Evolutionary conservation across 2,329 filamentous ascomycete genomes (phyloP).

Genomic region (Claviceps paspali): DNA sequence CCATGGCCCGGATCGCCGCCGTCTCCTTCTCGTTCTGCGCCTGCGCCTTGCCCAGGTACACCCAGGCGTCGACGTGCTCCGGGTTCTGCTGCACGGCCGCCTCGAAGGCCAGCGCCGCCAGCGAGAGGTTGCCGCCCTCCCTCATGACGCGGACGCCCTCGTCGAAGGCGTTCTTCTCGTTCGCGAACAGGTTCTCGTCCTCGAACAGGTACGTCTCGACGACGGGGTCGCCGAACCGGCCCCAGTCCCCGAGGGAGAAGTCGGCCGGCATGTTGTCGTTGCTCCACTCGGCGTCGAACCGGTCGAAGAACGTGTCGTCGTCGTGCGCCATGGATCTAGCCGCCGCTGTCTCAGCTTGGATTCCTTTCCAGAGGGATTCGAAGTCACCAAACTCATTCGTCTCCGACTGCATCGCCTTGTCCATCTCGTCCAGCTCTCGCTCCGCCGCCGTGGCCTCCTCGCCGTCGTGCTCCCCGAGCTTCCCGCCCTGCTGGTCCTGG

Average conservation of each 20-base stretch:
- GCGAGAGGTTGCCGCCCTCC: conserved; percentile 82
- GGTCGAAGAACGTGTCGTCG: conserved; percentile 39
- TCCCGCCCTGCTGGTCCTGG: conserved; percentile 41
- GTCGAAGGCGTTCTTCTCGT: conserved; percentile 71
- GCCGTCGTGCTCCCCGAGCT: conserved; percentile 27
- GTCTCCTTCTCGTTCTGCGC: conserved; percentile 98
- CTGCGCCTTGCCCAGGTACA: conserved; percentile 77
- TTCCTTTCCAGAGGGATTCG: conserved; percentile 76
- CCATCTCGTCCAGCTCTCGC: conserved; percentile 75
- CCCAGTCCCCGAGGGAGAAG: conserved; percentile 49
- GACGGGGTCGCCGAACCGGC: conserved; percentile 55
- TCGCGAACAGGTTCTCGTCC: conserved; percentile 77
- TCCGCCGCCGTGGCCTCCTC: conserved; percentile 62
- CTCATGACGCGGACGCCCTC: conserved; percentile 89
- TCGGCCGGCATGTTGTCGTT: conserved; percentile 38
- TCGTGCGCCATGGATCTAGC: conserved; percentile 58
- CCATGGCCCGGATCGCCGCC: conserved; percentile 83
- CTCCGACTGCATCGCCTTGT: conserved; percentile 51
- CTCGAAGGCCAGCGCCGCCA: conserved; percentile 90
- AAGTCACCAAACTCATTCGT: conserved; percentile 72
- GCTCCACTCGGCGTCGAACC: conserved; percentile 71
- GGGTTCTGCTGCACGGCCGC: conserved; percentile 85
- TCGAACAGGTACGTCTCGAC: conserved; percentile 91
- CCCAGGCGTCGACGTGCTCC: conserved; percentile 83
- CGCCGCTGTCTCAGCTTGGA: conserved; percentile 59